Percentiles rank a stretch among this genome's conserved stretches.
Evolutionary conservation across 1,284 basidiomycete species (phyloP).

Genomic region (Rhodofomes roseus): DNA sequence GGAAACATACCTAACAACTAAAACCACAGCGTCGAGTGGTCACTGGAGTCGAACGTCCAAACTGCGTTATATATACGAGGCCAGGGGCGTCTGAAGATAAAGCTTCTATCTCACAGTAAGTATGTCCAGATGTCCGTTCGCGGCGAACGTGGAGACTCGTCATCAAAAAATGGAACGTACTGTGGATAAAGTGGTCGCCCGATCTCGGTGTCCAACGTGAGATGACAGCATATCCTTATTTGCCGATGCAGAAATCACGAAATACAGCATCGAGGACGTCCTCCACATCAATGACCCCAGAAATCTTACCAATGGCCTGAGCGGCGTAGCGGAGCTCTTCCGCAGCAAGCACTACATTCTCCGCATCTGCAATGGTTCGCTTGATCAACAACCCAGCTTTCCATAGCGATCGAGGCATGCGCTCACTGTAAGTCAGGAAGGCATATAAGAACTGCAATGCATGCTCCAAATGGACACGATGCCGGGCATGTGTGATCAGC

Average conservation of each 20-base stretch:
- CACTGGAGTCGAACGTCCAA: no score
- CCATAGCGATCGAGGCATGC: conserved; percentile 6
- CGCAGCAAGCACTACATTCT: conserved; percentile 74
- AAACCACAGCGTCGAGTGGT: no score
- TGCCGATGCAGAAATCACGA: conserved; percentile 83
- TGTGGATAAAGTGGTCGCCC: no score
- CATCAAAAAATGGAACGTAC: no score
- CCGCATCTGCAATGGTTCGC: conserved; percentile 28
- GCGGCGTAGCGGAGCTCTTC: conserved; percentile 86
- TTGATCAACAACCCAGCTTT: not conserved
- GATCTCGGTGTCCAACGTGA: not conserved
- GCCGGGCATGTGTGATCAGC: conserved; percentile 76
- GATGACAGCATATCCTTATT: conserved; percentile 34
- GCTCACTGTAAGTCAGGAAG: conserved; percentile 59
- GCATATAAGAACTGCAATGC: conserved; percentile 63
- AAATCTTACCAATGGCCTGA: conserved; percentile 74
- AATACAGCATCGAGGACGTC: conserved; percentile 83
- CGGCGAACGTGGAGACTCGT: no score
- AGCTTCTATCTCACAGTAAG: no score
- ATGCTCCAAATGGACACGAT: conserved; percentile 70
- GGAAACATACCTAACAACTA: no score
- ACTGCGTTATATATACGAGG: no score
- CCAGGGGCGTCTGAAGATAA: no score
- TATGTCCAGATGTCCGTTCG: no score
- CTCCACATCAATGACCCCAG: conserved; percentile 71